Evolutionary conservation across 164 flowering plant species (phyloP).

Genomic region (Tetracentron sinense): DNA sequence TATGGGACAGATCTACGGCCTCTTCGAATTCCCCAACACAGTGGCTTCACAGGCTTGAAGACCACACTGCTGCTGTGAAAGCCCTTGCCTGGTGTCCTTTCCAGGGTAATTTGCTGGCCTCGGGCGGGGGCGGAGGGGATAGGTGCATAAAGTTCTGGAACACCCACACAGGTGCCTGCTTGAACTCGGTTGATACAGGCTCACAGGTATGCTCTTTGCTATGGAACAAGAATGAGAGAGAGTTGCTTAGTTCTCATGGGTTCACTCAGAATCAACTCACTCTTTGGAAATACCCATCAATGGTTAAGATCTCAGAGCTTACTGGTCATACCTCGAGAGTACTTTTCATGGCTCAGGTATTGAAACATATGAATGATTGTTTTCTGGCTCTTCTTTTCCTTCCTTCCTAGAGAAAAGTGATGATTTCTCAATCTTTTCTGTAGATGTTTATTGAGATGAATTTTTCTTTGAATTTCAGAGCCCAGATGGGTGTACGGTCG

Average conservation of each 20-base stretch:
- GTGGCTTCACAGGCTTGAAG: slow-evolving; percentile 63
- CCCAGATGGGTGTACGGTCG: slow-evolving; percentile 37
- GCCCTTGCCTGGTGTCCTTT: slow-evolving; percentile 76
- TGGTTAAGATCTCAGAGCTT: slow-evolving; percentile 65
- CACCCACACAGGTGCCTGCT: slow-evolving; percentile 59
- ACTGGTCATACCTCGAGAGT: slow-evolving; percentile 71
- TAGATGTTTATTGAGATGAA: neutral
- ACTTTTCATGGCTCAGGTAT: slow-evolving; percentile 65
- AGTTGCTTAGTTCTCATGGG: slow-evolving; percentile 62
- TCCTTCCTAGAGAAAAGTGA: no score
- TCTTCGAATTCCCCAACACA: slow-evolving; percentile 40
- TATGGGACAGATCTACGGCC: slow-evolving; percentile 49
- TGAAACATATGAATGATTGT: neutral
- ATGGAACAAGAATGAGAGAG: slow-evolving; percentile 60
- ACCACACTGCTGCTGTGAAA: slow-evolving; percentile 64
- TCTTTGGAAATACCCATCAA: slow-evolving; percentile 67
- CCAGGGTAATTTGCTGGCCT: slow-evolving; percentile 54
- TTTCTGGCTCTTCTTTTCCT: no score
- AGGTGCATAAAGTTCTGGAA: slow-evolving; percentile 67
- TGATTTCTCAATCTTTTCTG: no score
- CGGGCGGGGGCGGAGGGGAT: slow-evolving; percentile 64
- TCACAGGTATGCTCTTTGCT: slow-evolving; percentile 63
- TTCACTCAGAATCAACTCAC: slow-evolving; percentile 59
- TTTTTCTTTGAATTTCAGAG: slow-evolving; percentile 18
- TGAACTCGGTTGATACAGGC: slow-evolving; percentile 63